These are phyloP conservation scores for Obelidium mucronatum DNA, from an alignment of 192 early-diverging fungal species.

Conservation along the genomic window DNA sequence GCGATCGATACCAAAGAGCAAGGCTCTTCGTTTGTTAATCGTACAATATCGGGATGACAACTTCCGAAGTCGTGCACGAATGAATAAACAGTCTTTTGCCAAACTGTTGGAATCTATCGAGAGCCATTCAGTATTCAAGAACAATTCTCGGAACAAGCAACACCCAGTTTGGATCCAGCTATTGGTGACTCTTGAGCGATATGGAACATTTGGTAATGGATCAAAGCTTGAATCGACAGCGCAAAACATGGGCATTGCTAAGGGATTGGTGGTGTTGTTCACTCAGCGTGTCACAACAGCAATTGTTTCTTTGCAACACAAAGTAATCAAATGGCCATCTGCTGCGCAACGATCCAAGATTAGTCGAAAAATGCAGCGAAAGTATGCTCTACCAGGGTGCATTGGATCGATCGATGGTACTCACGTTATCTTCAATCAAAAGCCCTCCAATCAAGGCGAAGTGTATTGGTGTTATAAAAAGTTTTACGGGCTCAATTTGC, in stretches of 20 bases:
- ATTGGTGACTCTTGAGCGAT: background rate
- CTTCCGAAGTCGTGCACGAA: background rate
- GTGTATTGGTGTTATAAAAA: constrained; percentile 26
- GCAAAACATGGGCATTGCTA: constrained; percentile 1
- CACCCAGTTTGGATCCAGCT: constrained; percentile 20
- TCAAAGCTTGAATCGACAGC: background rate
- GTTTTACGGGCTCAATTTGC: constrained; percentile 16
- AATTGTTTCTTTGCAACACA: background rate
- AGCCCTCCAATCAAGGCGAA: constrained; percentile 4
- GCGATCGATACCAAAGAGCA: background rate
- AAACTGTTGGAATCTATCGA: constrained; percentile 11
- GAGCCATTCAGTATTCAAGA: constrained; percentile 13
- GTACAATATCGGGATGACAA: background rate
- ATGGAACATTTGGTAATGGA: constrained; percentile 4
- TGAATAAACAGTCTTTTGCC: background rate
- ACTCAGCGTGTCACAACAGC: background rate
- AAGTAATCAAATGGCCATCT: background rate
- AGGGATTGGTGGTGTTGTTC: constrained; percentile 8
- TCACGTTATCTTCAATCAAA: constrained; percentile 1
- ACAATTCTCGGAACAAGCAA: constrained; percentile 12
- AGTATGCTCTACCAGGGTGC: background rate
- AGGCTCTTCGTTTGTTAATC: background rate
- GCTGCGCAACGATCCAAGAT: background rate
- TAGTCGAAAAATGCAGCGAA: background rate
- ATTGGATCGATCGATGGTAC: constrained; percentile 21